phyloP scores from a whole-genome alignment of 2,329 filamentous ascomycete genomes.

The Cordyceps farinosa region DNA sequence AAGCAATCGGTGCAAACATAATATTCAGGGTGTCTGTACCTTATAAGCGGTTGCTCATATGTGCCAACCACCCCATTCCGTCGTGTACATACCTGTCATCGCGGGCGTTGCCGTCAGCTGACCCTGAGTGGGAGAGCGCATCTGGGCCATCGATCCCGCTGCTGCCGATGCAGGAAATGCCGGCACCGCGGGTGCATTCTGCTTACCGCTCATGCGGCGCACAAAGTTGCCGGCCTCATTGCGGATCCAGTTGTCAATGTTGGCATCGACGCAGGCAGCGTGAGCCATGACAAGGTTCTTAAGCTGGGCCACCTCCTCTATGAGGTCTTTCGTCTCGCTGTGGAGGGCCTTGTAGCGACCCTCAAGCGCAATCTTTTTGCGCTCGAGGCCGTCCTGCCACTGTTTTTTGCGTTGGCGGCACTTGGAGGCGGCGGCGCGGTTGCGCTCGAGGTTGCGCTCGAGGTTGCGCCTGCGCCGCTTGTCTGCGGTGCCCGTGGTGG shows the following conservation, averaged over 20 bases:
- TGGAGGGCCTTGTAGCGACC: slow-evolving; percentile 41
- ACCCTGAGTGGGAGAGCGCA: neutral
- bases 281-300: slow-evolving; percentile 52
- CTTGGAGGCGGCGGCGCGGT: slow-evolving; percentile 69
- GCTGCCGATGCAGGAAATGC: neutral
- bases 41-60: neutral
- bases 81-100: slow-evolving; percentile 10
- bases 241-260: slow-evolving; percentile 52
- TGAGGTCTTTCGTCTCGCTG: slow-evolving; percentile 39
- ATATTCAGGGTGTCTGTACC: neutral
- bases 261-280: slow-evolving; percentile 48
- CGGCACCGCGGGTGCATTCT: neutral
- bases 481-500: slow-evolving; percentile 25
- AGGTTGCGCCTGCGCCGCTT: slow-evolving; percentile 48
- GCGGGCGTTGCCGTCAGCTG: neutral
- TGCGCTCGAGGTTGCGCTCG: slow-evolving; percentile 69
- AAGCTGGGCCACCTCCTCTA: slow-evolving; percentile 44
- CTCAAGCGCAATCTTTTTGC: slow-evolving; percentile 43
- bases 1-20: slow-evolving; percentile 2
- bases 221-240: slow-evolving; percentile 50
- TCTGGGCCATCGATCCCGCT: neutral
- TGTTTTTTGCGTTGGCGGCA: slow-evolving; percentile 66
- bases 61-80: neutral
- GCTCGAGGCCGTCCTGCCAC: slow-evolving; percentile 49
- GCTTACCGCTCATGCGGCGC: slow-evolving; percentile 23